Percentiles rank a stretch among this genome's conserved stretches.
Evolutionary conservation across 768 basidiomycete species (phyloP).

Genomic region (Amylocystis lapponica): DNA sequence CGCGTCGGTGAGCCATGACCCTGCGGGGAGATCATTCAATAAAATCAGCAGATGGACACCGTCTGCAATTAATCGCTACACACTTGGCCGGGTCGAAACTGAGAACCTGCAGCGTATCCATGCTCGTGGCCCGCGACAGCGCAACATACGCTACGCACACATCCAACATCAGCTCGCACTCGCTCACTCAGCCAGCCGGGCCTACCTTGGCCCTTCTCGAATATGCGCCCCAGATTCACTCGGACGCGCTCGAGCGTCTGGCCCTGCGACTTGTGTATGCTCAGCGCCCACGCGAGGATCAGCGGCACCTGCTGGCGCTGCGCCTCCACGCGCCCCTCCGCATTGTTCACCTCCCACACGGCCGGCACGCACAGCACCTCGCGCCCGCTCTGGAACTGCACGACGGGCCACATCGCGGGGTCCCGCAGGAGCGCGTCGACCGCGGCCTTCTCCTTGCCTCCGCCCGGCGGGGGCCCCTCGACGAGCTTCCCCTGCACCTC

Average conservation of each 20-base stretch:
- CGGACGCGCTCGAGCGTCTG: constrained; percentile 83
- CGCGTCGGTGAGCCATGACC: constrained; percentile 58
- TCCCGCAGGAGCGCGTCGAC: background rate
- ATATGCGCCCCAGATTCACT: constrained; percentile 68
- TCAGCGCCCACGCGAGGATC: constrained; percentile 82
- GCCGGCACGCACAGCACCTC: constrained; percentile 44
- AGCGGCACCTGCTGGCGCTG: constrained; percentile 52
- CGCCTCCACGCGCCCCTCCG: constrained; percentile 53
- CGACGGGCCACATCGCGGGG: constrained; percentile 46
- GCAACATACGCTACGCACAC: constrained; percentile 73
- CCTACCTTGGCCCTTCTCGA: constrained; percentile 76
- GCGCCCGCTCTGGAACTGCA: constrained; percentile 48
- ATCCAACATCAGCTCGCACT: too few species aligned
- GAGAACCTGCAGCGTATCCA: constrained; percentile 58
- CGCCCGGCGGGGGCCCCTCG: constrained; percentile 12
- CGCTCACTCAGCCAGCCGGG: too few species aligned
- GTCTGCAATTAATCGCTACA: constrained; percentile 12
- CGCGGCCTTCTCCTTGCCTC: constrained; percentile 10
- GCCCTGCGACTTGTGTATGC: constrained; percentile 87
- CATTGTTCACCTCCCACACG: constrained; percentile 61
- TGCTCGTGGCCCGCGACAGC: constrained; percentile 65
- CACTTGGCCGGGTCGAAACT: constrained; percentile 59
- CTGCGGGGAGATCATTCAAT: too few species aligned
- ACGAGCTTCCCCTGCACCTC: too few species aligned
- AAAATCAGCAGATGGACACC: background rate